A percentile compares a stretch with the other conserved stretches of the same genome.
Conservation (phyloP, 345 rosid genomes). For the Boechera stricta region DNA sequence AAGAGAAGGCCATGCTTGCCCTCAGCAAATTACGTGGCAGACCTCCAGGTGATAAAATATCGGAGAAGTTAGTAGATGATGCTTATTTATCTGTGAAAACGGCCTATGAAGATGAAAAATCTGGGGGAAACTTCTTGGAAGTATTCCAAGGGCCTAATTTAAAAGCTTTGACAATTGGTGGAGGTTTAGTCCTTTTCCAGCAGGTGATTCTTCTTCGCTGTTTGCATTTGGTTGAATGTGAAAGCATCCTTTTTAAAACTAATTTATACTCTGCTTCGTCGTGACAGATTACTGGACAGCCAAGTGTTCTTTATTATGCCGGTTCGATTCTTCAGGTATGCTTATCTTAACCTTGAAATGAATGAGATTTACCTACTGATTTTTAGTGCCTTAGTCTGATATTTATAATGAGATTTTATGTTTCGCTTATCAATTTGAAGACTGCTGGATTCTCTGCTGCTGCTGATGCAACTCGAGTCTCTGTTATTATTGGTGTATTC, state of each 20-base stretch:
- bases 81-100: slow-evolving; percentile 68
- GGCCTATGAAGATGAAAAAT: slow-evolving; percentile 61
- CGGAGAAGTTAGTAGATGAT: slow-evolving; percentile 80
- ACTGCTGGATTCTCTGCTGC: slow-evolving; percentile 98
- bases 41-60: slow-evolving; percentile 67
- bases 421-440: slow-evolving; percentile 42
- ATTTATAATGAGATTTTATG: slow-evolving; percentile 26
- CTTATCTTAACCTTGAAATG: slow-evolving; percentile 28
- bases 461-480: slow-evolving; percentile 94
- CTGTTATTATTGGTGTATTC: slow-evolving; percentile 84
- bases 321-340: slow-evolving; percentile 91
- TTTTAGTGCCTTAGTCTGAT: neutral
- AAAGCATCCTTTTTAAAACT: neutral
- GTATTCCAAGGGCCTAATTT: slow-evolving; percentile 85
- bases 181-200: slow-evolving; percentile 96
- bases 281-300: slow-evolving; percentile 96
- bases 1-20: slow-evolving; percentile 78
- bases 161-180: slow-evolving; percentile 92
- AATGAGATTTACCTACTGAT: slow-evolving; percentile 8
- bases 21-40: slow-evolving; percentile 85
- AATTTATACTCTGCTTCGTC: slow-evolving; percentile 33
- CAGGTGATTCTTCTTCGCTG: slow-evolving; percentile 60
- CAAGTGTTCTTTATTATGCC: slow-evolving; percentile 95
- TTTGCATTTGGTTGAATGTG: slow-evolving; percentile 27
- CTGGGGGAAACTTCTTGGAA: slow-evolving; percentile 80